Conservation (phyloP, 129 eudicot genomes). For the Silybum marianum region DNA sequence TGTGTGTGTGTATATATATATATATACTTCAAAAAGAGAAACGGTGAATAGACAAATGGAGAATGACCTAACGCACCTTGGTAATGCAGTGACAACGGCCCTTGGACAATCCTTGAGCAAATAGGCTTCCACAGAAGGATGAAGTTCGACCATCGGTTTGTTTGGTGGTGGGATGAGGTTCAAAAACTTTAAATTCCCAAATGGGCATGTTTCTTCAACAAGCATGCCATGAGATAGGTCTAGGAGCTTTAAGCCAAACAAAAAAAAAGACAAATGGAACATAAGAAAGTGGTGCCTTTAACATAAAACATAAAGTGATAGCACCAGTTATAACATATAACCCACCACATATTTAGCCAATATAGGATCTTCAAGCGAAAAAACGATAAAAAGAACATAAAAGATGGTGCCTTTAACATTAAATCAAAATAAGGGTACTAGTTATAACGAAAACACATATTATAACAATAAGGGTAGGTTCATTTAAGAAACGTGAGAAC, state of each 20-base stretch:
- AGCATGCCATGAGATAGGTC: constrained; percentile 10
- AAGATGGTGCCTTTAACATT: neutral
- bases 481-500: neutral
- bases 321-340: neutral
- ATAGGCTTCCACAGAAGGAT: constrained; percentile 16
- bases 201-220: constrained; percentile 28
- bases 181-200: constrained; percentile 23
- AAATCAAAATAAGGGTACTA: neutral
- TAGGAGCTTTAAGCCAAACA: constrained; percentile 21
- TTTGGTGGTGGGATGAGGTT: constrained; percentile 38
- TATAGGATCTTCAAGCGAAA: neutral
- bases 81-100: constrained; percentile 10
- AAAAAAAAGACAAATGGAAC: neutral
- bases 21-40: neutral
- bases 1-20: neutral
- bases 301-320: neutral
- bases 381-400: neutral
- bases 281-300: neutral
- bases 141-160: constrained; percentile 15
- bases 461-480: neutral
- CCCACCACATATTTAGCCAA: neutral
- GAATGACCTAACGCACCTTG: neutral
- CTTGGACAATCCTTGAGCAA: constrained; percentile 24
- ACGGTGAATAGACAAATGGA: neutral
- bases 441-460: neutral